Conservation (phyloP, 345 rosid species). For the Chamaenerion angustifolium region DNA sequence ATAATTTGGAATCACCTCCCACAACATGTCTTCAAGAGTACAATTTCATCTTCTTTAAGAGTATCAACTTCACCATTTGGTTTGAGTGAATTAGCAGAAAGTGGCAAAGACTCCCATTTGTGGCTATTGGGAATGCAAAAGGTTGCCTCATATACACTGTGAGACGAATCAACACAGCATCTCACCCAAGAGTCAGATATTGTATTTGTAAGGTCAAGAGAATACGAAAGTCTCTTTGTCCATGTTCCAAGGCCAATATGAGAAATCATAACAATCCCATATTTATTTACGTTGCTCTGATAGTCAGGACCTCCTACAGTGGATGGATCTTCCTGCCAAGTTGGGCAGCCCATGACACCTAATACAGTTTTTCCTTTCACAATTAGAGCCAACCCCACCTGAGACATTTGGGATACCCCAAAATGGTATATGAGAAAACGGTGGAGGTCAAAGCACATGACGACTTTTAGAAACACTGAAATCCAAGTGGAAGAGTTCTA, state of each 20-base stretch:
- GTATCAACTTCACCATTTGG: slow-evolving; percentile 29
- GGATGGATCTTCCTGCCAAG: slow-evolving; percentile 40
- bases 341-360: slow-evolving; percentile 87
- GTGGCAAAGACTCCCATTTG: slow-evolving; percentile 63
- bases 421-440: no score
- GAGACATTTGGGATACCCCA: slow-evolving; percentile 9
- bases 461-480: no score
- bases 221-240: slow-evolving; percentile 27
- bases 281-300: slow-evolving; percentile 13
- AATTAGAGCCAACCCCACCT: slow-evolving; percentile 91
- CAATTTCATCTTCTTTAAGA: slow-evolving; percentile 29
- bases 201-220: slow-evolving; percentile 14
- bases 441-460: no score
- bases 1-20: slow-evolving; percentile 51
- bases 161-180: slow-evolving; percentile 48
- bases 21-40: slow-evolving; percentile 47
- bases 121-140: slow-evolving; percentile 73
- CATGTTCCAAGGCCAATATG: slow-evolving; percentile 81
- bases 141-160: slow-evolving; percentile 34
- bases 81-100: slow-evolving; percentile 24
- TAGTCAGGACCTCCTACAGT: slow-evolving; percentile 8
- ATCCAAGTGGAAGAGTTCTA: no score
- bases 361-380: slow-evolving; percentile 65
- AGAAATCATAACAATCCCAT: slow-evolving; percentile 58
- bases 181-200: slow-evolving; percentile 44